Conservation (phyloP, 2,329 filamentous ascomycete species). For the Chrysosporium queenslandicum region DNA sequence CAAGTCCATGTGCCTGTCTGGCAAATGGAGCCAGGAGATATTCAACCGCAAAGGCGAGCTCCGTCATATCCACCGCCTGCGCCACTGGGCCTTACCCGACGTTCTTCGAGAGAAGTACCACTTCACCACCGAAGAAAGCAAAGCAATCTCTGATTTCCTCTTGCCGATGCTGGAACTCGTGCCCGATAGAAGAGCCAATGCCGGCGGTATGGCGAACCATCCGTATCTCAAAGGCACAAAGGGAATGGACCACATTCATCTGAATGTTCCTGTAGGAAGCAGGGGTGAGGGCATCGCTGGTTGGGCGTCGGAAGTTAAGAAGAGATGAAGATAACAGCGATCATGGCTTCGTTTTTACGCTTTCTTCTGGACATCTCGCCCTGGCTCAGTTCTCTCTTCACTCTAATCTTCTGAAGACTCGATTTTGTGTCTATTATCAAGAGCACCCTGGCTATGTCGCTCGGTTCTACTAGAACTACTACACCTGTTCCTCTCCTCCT, state of each 20-base stretch:
- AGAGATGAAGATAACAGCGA: conserved; percentile 47
- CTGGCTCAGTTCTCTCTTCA: not conserved
- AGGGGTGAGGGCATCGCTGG: conserved; percentile 88
- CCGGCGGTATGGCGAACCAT: conserved; percentile 86
- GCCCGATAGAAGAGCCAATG: conserved; percentile 83
- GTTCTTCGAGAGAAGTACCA: conserved; percentile 96
- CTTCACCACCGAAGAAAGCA: conserved; percentile 72
- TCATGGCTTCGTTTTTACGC: conserved; percentile 12
- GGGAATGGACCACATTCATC: conserved; percentile 72
- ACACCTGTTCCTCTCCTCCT: not conserved
- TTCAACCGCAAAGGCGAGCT: conserved; percentile 97
- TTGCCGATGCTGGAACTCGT: conserved; percentile 82
- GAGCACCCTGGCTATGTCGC: not conserved
- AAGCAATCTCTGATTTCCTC: conserved; percentile 70
- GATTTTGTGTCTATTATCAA: too few relatives aligned
- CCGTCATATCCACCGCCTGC: conserved; percentile 89
- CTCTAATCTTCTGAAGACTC: not conserved
- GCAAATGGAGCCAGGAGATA: conserved; percentile 97
- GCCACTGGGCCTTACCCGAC: conserved; percentile 90
- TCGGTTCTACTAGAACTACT: not conserved
- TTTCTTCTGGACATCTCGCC: not conserved
- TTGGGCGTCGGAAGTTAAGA: conserved; percentile 83
- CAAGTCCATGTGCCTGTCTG: conserved; percentile 78
- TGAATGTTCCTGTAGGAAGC: conserved; percentile 68
- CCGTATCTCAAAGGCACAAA: conserved; percentile 72